Conservation (phyloP, 2,329 filamentous ascomycete species). For the Colletotrichum paranaense region DNA sequence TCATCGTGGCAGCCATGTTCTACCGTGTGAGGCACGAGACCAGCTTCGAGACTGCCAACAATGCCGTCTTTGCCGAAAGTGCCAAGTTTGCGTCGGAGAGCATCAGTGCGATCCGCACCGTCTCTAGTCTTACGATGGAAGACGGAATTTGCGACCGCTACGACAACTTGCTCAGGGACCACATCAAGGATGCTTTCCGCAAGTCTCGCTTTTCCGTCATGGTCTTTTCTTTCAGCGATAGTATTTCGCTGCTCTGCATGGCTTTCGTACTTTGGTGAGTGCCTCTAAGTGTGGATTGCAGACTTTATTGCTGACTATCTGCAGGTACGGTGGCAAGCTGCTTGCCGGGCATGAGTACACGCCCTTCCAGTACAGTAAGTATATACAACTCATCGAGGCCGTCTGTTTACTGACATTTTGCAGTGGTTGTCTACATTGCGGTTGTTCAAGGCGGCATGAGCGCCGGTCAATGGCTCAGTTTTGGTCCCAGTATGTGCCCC, state of each 20-base stretch:
- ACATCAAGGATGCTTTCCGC: constrained; percentile 29
- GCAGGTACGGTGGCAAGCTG: constrained; percentile 33
- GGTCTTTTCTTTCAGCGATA: constrained; percentile 32
- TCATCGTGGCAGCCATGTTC: constrained; percentile 37
- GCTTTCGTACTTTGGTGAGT: constrained; percentile 35
- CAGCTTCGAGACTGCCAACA: constrained; percentile 26
- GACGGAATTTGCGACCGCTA: constrained; percentile 31
- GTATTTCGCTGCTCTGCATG: constrained; percentile 33
- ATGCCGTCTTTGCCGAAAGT: constrained; percentile 31
- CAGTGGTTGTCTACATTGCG: constrained; percentile 37
- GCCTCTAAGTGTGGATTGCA: rapidly evolving
- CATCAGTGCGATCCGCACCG: constrained; percentile 35
- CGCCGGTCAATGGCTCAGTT: constrained; percentile 36
- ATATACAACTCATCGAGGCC: too few species aligned
- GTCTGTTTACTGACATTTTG: not conserved
- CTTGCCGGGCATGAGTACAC: constrained; percentile 34
- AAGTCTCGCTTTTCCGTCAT: constrained; percentile 30
- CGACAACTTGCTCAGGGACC: constrained; percentile 8
- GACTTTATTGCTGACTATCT: not conserved
- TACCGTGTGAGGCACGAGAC: constrained; percentile 34
- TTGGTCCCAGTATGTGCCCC: constrained; percentile 29
- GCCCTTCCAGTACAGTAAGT: constrained; percentile 37
- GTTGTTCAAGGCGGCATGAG: constrained; percentile 36
- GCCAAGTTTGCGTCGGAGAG: constrained; percentile 36
- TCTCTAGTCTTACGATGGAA: constrained; percentile 34